Conservation (phyloP, 345 rosid genomes). For the Brassica rapa region DNA sequence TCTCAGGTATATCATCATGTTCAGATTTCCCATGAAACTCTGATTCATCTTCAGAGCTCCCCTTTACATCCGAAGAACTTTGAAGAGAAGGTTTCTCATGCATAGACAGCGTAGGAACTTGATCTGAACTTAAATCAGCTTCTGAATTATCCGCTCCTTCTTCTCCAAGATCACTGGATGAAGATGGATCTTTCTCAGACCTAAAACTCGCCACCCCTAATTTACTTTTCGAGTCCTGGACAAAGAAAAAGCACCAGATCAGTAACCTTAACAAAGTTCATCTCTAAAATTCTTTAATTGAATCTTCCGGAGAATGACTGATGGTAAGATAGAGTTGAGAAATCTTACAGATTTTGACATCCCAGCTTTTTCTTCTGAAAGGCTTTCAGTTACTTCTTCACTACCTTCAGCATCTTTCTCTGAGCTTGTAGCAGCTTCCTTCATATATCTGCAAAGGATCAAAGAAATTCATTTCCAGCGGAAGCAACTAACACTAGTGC, state of each 20-base stretch:
- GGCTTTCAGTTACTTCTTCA: slow-evolving; percentile 50
- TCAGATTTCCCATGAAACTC: slow-evolving; percentile 47
- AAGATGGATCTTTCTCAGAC: slow-evolving; percentile 52
- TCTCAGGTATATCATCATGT: slow-evolving; percentile 48
- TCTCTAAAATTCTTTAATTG: slow-evolving; percentile 8
- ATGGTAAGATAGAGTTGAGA: slow-evolving; percentile 25
- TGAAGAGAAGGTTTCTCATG: slow-evolving; percentile 55
- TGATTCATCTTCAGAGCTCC: slow-evolving; percentile 39
- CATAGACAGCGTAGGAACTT: slow-evolving; percentile 78
- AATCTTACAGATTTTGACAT: slow-evolving; percentile 55
- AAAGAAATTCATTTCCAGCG: slow-evolving; percentile 17
- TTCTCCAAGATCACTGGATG: slow-evolving; percentile 47
- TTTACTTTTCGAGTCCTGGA: slow-evolving; percentile 41
- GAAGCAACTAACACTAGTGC: slow-evolving; percentile 22
- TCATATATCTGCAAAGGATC: slow-evolving; percentile 54
- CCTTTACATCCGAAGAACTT: slow-evolving; percentile 48
- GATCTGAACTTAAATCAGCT: slow-evolving; percentile 66
- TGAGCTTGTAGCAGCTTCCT: slow-evolving; percentile 50
- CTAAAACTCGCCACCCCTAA: slow-evolving; percentile 49
- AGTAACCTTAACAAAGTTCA: slow-evolving; percentile 16
- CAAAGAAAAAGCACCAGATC: neutral
- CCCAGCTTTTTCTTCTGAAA: slow-evolving; percentile 53
- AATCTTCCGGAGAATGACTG: neutral
- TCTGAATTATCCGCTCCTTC: slow-evolving; percentile 56
- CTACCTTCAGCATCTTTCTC: slow-evolving; percentile 62